Percentiles rank a stretch among this genome's conserved stretches.
Conservation (phyloP, 2,329 filamentous ascomycete species). For the Talaromyces islandicus region DNA sequence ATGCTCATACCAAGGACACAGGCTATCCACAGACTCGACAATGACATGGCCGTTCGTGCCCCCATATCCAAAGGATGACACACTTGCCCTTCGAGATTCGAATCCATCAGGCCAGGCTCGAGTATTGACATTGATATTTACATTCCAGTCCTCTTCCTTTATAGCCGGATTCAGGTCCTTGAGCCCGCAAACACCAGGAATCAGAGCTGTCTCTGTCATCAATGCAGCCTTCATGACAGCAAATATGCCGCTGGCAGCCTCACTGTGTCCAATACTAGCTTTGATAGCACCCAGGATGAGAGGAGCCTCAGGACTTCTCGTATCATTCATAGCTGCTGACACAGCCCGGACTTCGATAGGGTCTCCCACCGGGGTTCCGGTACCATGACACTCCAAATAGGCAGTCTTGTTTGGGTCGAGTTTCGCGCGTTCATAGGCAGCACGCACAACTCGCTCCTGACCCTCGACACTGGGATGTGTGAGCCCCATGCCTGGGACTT, state of each 20-base stretch:
- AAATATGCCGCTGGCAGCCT: constrained; percentile 39
- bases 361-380: constrained; percentile 18
- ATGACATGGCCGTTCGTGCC: constrained; percentile 17
- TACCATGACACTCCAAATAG: constrained; percentile 20
- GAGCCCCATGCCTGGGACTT: constrained; percentile 16
- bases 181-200: constrained; percentile 24
- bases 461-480: constrained; percentile 19
- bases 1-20: constrained; percentile 1
- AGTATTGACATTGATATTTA: constrained; percentile 9
- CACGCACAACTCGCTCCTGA: constrained; percentile 27
- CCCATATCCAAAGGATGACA: constrained; percentile 21
- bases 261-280: constrained; percentile 40
- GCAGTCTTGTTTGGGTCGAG: constrained; percentile 7
- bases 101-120: neutral
- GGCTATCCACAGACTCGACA: constrained; percentile 3
- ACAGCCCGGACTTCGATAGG: constrained; percentile 13
- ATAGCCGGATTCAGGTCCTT: constrained; percentile 9
- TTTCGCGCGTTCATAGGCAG: constrained; percentile 41
- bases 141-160: constrained; percentile 9
- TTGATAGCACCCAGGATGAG: constrained; percentile 15
- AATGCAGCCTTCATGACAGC: constrained; percentile 41
- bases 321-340: neutral
- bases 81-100: constrained; percentile 8
- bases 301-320: neutral
- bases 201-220: constrained; percentile 31